Evolutionary conservation across 805 yeast genomes (phyloP).

Genomic region (Wickerhamomyces subpelliculosus): DNA sequence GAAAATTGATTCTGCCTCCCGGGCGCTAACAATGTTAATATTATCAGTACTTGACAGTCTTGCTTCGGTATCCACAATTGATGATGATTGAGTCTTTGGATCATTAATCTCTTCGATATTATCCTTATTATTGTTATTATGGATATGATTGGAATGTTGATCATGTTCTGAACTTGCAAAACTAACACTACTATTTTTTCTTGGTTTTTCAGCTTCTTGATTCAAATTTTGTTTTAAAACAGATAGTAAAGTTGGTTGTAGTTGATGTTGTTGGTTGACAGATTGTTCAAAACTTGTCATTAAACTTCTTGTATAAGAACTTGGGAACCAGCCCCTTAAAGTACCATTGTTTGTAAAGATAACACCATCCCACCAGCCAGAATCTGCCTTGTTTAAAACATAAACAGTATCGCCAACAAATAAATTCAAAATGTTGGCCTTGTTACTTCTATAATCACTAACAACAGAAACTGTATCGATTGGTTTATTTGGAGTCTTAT

Average conservation of each 20-base stretch:
- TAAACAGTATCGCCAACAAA: constrained; percentile 63
- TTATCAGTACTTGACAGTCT: constrained; percentile 11
- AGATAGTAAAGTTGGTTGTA: constrained; percentile 8
- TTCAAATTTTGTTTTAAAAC: constrained; percentile 18
- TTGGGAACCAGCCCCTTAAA: constrained; percentile 82
- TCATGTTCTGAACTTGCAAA: constrained; percentile 31
- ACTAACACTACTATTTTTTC: constrained; percentile 44
- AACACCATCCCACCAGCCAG: constrained; percentile 90
- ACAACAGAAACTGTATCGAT: constrained; percentile 55
- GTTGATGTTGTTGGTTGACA: constrained; percentile 26
- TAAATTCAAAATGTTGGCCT: constrained; percentile 44
- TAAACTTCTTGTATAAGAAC: constrained; percentile 42
- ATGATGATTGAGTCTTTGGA: constrained; percentile 1
- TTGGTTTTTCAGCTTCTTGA: constrained; percentile 22
- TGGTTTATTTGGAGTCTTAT: constrained; percentile 20
- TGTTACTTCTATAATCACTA: constrained; percentile 48
- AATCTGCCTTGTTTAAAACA: constrained; percentile 54
- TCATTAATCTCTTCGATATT: no score
- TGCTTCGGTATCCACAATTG: constrained; percentile 8
- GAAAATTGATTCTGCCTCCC: constrained; percentile 31
- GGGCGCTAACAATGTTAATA: constrained; percentile 25
- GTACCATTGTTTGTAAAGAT: constrained; percentile 23
- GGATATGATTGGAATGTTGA: constrained; percentile 27
- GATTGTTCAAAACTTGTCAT: constrained; percentile 8
- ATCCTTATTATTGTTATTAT: no score